These are phyloP conservation scores for Monosporascus sp. DNA, from an alignment of 2,329 filamentous ascomycete species.

Conservation along the genomic window DNA sequence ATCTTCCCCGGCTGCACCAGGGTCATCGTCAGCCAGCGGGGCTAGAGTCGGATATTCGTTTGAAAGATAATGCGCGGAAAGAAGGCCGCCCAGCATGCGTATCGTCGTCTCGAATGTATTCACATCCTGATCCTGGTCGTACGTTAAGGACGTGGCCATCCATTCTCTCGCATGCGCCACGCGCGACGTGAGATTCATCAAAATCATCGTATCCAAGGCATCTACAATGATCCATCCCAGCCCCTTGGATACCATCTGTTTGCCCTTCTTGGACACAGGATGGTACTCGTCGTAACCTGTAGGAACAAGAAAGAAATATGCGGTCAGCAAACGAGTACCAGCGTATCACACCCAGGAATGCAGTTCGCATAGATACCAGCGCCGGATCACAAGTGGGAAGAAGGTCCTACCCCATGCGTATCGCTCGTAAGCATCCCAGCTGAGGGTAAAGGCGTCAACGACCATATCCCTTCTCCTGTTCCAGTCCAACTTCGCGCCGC, in stretches of 20 bases:
- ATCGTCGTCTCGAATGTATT: conserved; percentile 98
- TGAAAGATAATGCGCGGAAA: conserved; percentile 94
- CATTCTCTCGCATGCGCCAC: conserved; percentile 82
- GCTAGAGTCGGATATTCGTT: conserved; percentile 76
- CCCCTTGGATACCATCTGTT: conserved; percentile 80
- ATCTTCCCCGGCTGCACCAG: conserved; percentile 73
- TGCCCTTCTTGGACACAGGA: conserved; percentile 72
- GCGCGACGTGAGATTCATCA: conserved; percentile 92
- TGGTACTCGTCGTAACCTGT: conserved; percentile 79
- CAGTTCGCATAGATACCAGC: too few species aligned
- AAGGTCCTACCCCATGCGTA: conserved; percentile 80
- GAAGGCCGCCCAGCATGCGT: conserved; percentile 87
- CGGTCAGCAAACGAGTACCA: too few species aligned
- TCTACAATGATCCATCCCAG: conserved; percentile 99
- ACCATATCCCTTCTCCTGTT: conserved; percentile 70
- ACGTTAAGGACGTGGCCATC: conserved; percentile 75
- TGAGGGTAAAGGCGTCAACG: conserved; percentile 82
- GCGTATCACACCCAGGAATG: too few species aligned
- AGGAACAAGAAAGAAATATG: conserved; percentile 3
- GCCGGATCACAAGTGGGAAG: background rate
- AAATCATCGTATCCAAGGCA: conserved; percentile 89
- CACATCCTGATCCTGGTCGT: conserved; percentile 90
- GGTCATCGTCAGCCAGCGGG: conserved; percentile 64
- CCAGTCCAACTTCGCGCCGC: conserved; percentile 60
- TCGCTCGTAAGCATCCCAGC: conserved; percentile 88